Percentiles rank a stretch among this genome's conserved stretches.
phyloP scores from a whole-genome alignment of 768 basidiomycete genomes.

The Pilatotrama ljubarskyi region DNA sequence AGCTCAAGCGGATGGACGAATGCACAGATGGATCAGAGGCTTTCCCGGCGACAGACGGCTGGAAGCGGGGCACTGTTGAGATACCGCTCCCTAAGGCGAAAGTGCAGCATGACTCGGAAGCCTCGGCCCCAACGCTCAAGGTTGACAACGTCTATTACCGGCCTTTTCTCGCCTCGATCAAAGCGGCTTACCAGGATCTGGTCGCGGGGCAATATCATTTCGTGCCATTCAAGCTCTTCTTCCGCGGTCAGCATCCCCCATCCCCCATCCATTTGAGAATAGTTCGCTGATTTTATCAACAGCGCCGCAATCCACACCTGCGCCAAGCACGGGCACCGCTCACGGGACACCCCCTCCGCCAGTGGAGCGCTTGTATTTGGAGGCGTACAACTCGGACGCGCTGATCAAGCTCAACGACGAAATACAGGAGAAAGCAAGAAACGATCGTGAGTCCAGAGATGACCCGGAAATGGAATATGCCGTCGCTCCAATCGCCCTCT shows the following conservation, averaged over 20 bases:
- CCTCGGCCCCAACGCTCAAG: slow-evolving; percentile 30
- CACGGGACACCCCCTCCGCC: too few relatives aligned
- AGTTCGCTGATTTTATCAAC: too few relatives aligned
- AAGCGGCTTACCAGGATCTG: background rate
- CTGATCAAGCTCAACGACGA: slow-evolving; percentile 11
- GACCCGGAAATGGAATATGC: slow-evolving; percentile 2
- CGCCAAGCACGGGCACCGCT: too few relatives aligned
- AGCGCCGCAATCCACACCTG: too few relatives aligned
- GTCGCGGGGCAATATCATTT: background rate
- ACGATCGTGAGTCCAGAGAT: slow-evolving; percentile 3
- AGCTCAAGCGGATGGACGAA: background rate
- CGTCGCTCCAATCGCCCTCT: slow-evolving; percentile 21
- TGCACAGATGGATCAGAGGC: background rate
- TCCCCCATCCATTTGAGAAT: too few relatives aligned
- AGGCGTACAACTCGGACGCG: slow-evolving; percentile 20
- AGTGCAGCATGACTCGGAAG: slow-evolving; percentile 19
- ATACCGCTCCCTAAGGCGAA: slow-evolving; percentile 26
- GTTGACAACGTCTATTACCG: slow-evolving; percentile 34
- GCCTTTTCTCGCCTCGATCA: slow-evolving; percentile 5
- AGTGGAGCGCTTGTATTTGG: too few relatives aligned
- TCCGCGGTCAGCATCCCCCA: too few relatives aligned
- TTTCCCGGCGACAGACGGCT: too few relatives aligned
- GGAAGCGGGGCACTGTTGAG: slow-evolving; percentile 18
- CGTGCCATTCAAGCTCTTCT: background rate
- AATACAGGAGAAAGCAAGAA: slow-evolving; percentile 2